Percentiles rank a stretch among this genome's conserved stretches.
phyloP scores from a whole-genome alignment of 1,284 basidiomycete species.

The Puccinia polysora region DNA sequence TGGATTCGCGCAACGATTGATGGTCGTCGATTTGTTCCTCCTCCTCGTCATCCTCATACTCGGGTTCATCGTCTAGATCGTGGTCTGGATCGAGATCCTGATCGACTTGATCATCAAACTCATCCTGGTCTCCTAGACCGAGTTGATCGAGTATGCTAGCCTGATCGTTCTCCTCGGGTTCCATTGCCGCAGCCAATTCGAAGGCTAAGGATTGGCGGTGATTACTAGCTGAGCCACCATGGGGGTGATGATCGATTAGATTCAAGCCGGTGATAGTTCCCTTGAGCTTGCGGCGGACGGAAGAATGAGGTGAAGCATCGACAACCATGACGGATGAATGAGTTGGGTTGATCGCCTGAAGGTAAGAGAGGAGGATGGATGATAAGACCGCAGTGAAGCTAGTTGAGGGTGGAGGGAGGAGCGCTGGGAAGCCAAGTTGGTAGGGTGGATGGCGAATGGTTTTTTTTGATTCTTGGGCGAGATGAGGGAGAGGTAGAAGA shows the following conservation, averaged over 20 bases:
- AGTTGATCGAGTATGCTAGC: slow-evolving; percentile 30
- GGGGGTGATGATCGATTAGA: not conserved
- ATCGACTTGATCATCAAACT: not conserved
- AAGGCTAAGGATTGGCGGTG: slow-evolving; percentile 39
- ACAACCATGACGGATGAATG: too few species aligned
- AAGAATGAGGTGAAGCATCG: slow-evolving; percentile 14
- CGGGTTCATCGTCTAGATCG: not conserved
- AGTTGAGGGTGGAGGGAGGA: too few species aligned
- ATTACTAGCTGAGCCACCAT: not conserved
- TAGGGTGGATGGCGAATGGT: too few species aligned
- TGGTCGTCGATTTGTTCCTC: slow-evolving; percentile 16
- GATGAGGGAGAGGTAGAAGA: too few species aligned
- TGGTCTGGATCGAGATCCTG: not conserved
- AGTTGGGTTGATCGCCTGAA: too few species aligned
- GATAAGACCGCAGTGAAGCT: too few species aligned
- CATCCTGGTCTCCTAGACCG: slow-evolving; percentile 19
- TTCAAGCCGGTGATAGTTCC: not conserved
- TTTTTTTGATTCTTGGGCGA: too few species aligned
- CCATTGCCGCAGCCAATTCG: slow-evolving; percentile 43
- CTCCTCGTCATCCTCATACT: slow-evolving; percentile 9
- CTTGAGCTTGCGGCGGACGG: slow-evolving; percentile 5
- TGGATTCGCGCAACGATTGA: not conserved
- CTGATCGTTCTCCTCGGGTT: slow-evolving; percentile 35
- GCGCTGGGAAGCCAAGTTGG: too few species aligned
- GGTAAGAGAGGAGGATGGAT: too few species aligned